Evolutionary conservation across 2,329 filamentous ascomycete species (phyloP).

Genomic region (Fusarium virguliforme): DNA sequence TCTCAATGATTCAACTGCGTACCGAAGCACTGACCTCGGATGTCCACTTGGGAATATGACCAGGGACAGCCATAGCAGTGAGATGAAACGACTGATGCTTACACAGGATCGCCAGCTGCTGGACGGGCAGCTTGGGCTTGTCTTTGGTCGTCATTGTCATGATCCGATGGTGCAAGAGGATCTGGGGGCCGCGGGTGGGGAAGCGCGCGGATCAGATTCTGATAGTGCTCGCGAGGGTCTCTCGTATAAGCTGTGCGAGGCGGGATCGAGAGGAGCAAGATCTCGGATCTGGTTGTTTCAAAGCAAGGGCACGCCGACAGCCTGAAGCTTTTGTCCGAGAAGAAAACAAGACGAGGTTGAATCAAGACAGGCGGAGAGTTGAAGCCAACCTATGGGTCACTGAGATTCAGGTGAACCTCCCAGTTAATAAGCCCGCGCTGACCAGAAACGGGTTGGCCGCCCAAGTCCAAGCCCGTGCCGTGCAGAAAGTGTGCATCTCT

Average conservation of each 20-base stretch:
- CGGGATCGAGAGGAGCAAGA: background rate
- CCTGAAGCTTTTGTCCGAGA: background rate
- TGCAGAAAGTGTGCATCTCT: constrained; percentile 27
- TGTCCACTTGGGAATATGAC: constrained; percentile 1
- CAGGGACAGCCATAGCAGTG: background rate
- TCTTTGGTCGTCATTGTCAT: constrained; percentile 46
- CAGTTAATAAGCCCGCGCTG: constrained; percentile 21
- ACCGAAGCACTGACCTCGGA: constrained; percentile 18
- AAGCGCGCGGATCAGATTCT: constrained; percentile 21
- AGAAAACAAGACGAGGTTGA: constrained; percentile 25
- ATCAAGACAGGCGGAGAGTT: constrained; percentile 17
- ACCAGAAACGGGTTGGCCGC: constrained; percentile 37
- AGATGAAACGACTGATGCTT: constrained; percentile 54
- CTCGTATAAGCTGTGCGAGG: background rate
- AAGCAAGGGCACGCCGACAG: background rate
- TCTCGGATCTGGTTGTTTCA: background rate
- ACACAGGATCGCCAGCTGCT: constrained; percentile 86
- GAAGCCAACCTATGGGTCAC: constrained; percentile 20
- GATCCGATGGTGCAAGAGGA: constrained; percentile 28
- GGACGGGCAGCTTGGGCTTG: constrained; percentile 77
- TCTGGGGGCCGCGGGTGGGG: constrained; percentile 20
- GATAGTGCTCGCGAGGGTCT: constrained; percentile 12
- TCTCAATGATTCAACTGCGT: background rate
- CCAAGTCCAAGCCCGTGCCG: background rate
- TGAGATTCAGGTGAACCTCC: background rate